Percentiles rank a stretch among this genome's conserved stretches.
These are phyloP conservation scores for Pleochaeta shiraiana DNA, from an alignment of 2,329 filamentous ascomycete genomes.

Conservation along the genomic window DNA sequence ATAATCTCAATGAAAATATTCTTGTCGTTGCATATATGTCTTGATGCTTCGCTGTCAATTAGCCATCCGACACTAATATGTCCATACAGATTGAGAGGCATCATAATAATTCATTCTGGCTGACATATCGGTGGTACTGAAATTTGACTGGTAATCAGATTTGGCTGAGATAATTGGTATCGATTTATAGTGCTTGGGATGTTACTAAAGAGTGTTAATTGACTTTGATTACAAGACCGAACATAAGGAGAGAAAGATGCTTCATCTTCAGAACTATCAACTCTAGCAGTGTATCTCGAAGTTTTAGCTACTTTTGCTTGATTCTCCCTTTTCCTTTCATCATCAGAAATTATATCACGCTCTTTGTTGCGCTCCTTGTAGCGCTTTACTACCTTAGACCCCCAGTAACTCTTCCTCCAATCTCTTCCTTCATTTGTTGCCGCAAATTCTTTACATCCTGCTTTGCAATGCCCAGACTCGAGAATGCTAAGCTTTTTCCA, in stretches of 20 bases:
- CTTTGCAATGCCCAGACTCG: background rate
- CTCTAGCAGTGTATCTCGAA: background rate
- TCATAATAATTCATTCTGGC: background rate
- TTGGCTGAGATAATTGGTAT: background rate
- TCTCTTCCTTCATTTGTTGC: background rate
- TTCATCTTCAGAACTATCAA: conserved; percentile 1
- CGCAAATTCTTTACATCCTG: conserved; percentile 1
- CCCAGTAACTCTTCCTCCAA: background rate
- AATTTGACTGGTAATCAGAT: background rate
- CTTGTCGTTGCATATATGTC: conserved; percentile 1
- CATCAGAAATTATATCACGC: conserved; percentile 3
- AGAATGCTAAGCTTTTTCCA: background rate
- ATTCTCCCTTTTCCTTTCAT: background rate
- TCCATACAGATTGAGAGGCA: background rate
- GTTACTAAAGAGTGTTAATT: background rate
- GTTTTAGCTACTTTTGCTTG: conserved; percentile 1
- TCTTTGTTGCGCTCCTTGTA: background rate
- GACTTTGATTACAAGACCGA: background rate
- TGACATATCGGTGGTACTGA: background rate
- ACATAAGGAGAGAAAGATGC: background rate
- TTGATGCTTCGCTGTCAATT: background rate
- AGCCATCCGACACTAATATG: background rate
- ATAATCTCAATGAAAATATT: background rate
- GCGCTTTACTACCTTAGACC: background rate
- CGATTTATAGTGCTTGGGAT: background rate